phyloP scores from a whole-genome alignment of 129 eudicot genomes.

The Daucus carota region DNA sequence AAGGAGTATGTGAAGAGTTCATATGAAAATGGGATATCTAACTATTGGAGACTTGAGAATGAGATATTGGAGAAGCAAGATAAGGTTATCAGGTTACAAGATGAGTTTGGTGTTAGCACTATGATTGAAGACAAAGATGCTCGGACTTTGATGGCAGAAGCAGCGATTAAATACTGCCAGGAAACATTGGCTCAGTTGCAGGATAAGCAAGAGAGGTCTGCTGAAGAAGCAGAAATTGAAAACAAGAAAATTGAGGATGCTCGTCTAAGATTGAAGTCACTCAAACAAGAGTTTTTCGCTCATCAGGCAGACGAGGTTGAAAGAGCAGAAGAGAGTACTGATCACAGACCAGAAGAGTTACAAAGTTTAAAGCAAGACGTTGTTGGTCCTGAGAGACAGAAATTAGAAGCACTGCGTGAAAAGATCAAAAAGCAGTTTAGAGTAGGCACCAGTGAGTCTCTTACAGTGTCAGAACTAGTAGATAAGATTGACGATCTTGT shows the following conservation, averaged over 20 bases:
- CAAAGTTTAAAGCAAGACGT: neutral
- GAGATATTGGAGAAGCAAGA: constrained; percentile 56
- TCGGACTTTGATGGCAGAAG: constrained; percentile 74
- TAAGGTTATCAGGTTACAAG: constrained; percentile 51
- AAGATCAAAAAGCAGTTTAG: constrained; percentile 23
- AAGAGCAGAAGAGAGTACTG: neutral
- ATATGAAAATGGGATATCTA: constrained; percentile 62
- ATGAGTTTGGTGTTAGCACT: constrained; percentile 48
- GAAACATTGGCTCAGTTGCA: constrained; percentile 54
- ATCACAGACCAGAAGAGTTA: constrained; percentile 7
- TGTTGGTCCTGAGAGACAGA: constrained; percentile 16
- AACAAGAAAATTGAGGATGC: constrained; percentile 39
- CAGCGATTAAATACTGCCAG: constrained; percentile 72
- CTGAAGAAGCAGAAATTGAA: constrained; percentile 43
- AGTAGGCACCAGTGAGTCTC: constrained; percentile 18
- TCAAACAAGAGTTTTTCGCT: constrained; percentile 33
- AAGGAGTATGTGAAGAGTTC: constrained; percentile 89
- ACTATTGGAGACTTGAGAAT: constrained; percentile 62
- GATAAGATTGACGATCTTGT: constrained; percentile 79
- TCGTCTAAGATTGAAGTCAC: constrained; percentile 36
- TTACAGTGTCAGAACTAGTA: constrained; percentile 57
- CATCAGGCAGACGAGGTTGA: constrained; percentile 24
- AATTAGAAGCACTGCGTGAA: constrained; percentile 16
- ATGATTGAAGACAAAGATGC: constrained; percentile 83
- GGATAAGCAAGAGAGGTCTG: constrained; percentile 47